phyloP scores from a whole-genome alignment of 2,329 filamentous ascomycete genomes.

The Lanzia echinophila region DNA sequence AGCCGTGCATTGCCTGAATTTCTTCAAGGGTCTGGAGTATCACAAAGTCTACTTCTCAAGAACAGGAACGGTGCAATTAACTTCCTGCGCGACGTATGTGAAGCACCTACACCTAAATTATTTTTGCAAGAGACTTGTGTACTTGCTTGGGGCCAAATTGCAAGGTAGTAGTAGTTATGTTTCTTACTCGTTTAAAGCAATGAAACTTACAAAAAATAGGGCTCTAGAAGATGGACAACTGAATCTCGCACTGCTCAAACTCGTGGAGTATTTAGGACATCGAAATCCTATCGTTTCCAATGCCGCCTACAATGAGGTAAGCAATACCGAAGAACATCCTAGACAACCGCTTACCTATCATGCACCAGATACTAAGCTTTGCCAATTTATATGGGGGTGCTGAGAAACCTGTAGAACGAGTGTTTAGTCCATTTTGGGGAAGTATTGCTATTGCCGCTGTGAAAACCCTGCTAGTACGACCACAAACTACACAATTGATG shows the following conservation, averaged over 20 bases:
- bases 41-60: constrained; percentile 39
- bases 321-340: constrained; percentile 20
- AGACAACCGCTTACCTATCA: not conserved
- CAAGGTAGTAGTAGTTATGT: constrained; percentile 52
- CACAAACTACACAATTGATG: constrained; percentile 74
- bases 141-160: constrained; percentile 78
- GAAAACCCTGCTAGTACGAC: constrained; percentile 71
- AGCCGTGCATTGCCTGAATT: constrained; percentile 63
- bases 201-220: constrained; percentile 32
- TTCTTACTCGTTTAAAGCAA: not conserved
- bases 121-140: constrained; percentile 77
- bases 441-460: constrained; percentile 76
- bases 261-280: constrained; percentile 84
- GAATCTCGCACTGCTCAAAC: constrained; percentile 74
- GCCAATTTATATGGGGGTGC: constrained; percentile 59
- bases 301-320: constrained; percentile 74
- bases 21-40: constrained; percentile 39
- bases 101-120: constrained; percentile 51
- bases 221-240: constrained; percentile 74
- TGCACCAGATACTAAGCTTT: constrained; percentile 57
- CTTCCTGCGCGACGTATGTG: constrained; percentile 65
- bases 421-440: constrained; percentile 86
- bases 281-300: constrained; percentile 72
- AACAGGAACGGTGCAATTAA: constrained; percentile 68
- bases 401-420: constrained; percentile 53